Evolutionary conservation across 441 rosid genomes (phyloP).

Genomic region (Gossypium trilobum): DNA sequence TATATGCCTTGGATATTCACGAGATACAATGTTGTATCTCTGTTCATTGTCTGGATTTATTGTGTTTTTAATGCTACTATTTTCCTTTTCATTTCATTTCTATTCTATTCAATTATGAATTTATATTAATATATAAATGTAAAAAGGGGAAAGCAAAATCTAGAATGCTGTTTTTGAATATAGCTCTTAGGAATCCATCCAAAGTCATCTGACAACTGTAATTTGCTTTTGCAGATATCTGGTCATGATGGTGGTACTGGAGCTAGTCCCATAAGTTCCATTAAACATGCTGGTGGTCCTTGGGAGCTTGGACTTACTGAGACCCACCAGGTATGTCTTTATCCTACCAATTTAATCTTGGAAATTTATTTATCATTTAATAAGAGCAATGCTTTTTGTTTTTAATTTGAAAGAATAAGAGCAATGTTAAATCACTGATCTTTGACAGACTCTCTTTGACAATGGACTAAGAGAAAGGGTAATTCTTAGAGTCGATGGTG

Average conservation of each 20-base stretch:
- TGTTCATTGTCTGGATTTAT: constrained; percentile 1
- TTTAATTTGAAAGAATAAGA: background rate
- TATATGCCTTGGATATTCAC: background rate
- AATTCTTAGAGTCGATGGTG: constrained; percentile 90
- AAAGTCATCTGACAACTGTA: constrained; percentile 5
- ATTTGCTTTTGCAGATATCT: constrained; percentile 57
- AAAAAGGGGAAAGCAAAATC: background rate
- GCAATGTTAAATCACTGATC: constrained; percentile 5
- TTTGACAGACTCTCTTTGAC: constrained; percentile 69
- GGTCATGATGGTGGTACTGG: constrained; percentile 99
- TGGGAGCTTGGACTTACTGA: constrained; percentile 98
- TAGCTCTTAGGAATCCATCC: background rate
- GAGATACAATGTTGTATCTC: background rate
- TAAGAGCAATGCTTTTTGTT: background rate
- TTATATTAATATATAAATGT: background rate
- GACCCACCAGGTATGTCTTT: constrained; percentile 67
- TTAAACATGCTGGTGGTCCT: constrained; percentile 99
- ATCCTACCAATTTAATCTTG: constrained; percentile 8
- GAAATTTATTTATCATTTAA: constrained; percentile 12
- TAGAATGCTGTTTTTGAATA: background rate
- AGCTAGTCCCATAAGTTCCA: constrained; percentile 96
- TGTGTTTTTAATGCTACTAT: background rate
- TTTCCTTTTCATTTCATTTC: background rate
- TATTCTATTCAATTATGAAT: background rate
- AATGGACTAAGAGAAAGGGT: constrained; percentile 98